Base-by-base conservation (phyloP, 1,139 yeast species). In the Lodderomyces elongisporus region DNA sequence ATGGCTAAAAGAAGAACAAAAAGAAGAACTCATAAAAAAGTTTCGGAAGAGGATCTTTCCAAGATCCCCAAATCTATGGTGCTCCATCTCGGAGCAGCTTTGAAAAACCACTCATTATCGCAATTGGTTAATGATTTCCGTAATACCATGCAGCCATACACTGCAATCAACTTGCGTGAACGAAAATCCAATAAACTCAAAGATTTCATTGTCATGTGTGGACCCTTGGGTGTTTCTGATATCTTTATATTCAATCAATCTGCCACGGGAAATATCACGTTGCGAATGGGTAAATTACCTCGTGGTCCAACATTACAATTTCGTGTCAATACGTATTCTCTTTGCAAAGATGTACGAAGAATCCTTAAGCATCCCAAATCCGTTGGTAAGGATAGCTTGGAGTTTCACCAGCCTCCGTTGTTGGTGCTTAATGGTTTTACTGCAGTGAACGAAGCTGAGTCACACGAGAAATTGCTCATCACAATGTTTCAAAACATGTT, bases 191-290 rank as follows among this genome's bases (percentile, higher is more conserved):
- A 93, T 57, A 82, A 79, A 51, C 68, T 91, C 44, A 84, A 83
- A 56, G 98, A 91, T 60, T 91, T 85, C 49, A 74, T 89, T 14
- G 95, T 88, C 15, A 89, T 91, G 96, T 88, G 96, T 25, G 98
- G 98, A 4, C 97, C 98, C 6, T 67, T 91, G 34, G 95, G 96
- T 24, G 96, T 93, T 10, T 72, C 91, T 6, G 96, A 91, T 57
- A 60, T 93, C 52, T 77, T 91, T 61, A 68, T 91, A 17, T 88
- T 91, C 62, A 82, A 89, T 43, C 95, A 87, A 53, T 76, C 87
- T 28, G 81, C 77, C 46, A 66, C 82, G 2, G 97, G 96, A 5
- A 80, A 79, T 40, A 80, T 93, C 8, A 81, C 91, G 32, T 65
- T 93, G 45, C 74, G 97, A 51, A 62, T 93, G 34, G 89, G 93